These are phyloP conservation scores for Pseudocercospora cruenta DNA, from an alignment of 2,329 filamentous ascomycete genomes.

Conservation along the genomic window DNA sequence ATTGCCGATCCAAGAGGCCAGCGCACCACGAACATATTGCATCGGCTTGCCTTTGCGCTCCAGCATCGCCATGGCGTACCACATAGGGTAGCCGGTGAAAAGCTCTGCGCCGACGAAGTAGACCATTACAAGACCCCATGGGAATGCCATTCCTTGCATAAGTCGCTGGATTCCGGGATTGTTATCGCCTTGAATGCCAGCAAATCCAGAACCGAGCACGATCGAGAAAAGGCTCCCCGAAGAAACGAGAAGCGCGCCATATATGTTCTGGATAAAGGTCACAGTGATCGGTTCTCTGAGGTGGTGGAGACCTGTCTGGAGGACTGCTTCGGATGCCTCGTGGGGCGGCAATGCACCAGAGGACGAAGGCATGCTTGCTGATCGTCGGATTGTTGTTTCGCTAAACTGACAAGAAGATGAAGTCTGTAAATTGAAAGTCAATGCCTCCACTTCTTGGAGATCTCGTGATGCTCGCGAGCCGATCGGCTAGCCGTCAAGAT, in stretches of 20 bases:
- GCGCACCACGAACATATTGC: conserved; percentile 25
- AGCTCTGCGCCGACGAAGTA: conserved; percentile 37
- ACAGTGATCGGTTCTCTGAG: conserved; percentile 28
- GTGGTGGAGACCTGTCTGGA: conserved; percentile 31
- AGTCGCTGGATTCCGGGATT: conserved; percentile 30
- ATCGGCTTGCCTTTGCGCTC: conserved; percentile 26
- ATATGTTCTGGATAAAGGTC: conserved; percentile 34
- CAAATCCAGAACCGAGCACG: conserved; percentile 28
- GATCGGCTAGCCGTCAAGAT: neutral
- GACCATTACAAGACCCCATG: conserved; percentile 34
- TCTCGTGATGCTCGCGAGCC: neutral
- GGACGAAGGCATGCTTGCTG: conserved; percentile 16
- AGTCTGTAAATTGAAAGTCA: neutral
- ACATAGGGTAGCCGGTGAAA: conserved; percentile 39
- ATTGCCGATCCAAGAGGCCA: conserved; percentile 32
- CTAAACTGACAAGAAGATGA: neutral
- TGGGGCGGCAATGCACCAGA: conserved; percentile 27
- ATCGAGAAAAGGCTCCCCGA: conserved; percentile 31
- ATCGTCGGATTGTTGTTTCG: neutral
- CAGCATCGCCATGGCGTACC: conserved; percentile 34
- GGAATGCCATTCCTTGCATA: conserved; percentile 34
- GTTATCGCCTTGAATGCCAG: conserved; percentile 19
- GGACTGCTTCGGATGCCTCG: conserved; percentile 30
- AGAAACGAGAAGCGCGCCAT: conserved; percentile 34
- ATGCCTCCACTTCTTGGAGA: neutral